Percentiles rank a stretch among this genome's conserved stretches.
phyloP scores from a whole-genome alignment of 2,329 filamentous ascomycete species.

The Aureobasidium musti region DNA sequence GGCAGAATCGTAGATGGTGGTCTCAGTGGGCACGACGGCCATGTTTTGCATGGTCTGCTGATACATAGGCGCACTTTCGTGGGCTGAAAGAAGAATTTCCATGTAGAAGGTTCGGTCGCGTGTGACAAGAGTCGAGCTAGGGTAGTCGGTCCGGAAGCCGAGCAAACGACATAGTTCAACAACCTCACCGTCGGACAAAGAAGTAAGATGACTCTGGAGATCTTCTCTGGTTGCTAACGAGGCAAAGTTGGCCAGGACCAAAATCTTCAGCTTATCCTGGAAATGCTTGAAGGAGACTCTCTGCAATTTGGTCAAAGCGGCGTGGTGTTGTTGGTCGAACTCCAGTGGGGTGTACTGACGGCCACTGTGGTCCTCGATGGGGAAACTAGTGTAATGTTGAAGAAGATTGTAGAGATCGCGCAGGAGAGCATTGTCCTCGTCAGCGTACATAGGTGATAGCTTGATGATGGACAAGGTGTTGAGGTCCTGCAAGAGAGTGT shows the following conservation, averaged over 20 bases:
- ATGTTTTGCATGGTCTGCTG: conserved; percentile 74
- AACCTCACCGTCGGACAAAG: conserved; percentile 74
- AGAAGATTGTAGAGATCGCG: conserved; percentile 80
- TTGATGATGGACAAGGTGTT: conserved; percentile 77
- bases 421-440: conserved; percentile 72
- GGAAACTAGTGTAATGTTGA: conserved; percentile 82
- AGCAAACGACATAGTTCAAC: conserved; percentile 67
- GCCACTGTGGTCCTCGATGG: conserved; percentile 88
- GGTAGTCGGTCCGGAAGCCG: conserved; percentile 80
- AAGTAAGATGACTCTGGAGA: conserved; percentile 71
- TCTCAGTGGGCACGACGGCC: conserved; percentile 80
- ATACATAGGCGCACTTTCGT: conserved; percentile 78
- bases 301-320: conserved; percentile 75
- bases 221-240: conserved; percentile 80
- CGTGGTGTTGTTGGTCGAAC: conserved; percentile 78
- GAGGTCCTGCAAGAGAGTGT: conserved; percentile 80
- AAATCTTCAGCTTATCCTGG: conserved; percentile 84
- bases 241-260: conserved; percentile 89
- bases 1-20: conserved; percentile 73
- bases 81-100: conserved; percentile 72
- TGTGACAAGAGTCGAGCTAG: conserved; percentile 65
- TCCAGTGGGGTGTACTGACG: conserved; percentile 70
- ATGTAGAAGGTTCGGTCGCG: conserved; percentile 65
- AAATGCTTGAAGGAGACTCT: conserved; percentile 76
- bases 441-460: conserved; percentile 75